Conservation (phyloP, 108 stramenopile species). For the Ochromonas danica region DNA sequence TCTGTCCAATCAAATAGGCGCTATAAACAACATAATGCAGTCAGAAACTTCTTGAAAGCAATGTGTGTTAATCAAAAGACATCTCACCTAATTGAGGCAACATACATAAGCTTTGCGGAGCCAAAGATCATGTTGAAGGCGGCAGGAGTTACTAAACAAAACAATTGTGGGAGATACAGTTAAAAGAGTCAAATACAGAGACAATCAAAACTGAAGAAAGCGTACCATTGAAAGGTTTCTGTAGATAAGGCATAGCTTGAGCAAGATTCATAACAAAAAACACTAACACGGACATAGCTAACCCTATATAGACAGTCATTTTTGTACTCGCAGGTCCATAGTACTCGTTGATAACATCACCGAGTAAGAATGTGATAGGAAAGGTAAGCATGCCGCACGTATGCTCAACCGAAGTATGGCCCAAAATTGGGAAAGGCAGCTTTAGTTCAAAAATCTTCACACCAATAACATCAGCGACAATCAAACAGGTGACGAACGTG, state of each 20-base stretch:
- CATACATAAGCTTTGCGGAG: constrained; percentile 27
- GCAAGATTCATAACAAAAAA: constrained; percentile 27
- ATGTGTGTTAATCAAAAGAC: neutral
- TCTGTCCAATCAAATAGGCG: constrained; percentile 19
- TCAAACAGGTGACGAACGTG: constrained; percentile 2
- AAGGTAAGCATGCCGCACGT: constrained; percentile 21
- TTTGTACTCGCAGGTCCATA: neutral
- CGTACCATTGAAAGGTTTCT: constrained; percentile 24
- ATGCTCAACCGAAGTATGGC: constrained; percentile 12
- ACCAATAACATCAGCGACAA: constrained; percentile 28
- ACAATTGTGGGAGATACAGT: neutral
- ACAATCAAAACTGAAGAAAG: neutral
- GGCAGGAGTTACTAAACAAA: neutral
- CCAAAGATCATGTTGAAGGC: constrained; percentile 24
- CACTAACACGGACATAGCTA: constrained; percentile 5
- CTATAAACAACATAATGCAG: neutral
- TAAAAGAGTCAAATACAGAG: neutral
- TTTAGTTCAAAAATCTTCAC: constrained; percentile 30
- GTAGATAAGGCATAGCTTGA: constrained; percentile 2
- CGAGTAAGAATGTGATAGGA: constrained; percentile 5
- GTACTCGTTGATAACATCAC: constrained; percentile 27
- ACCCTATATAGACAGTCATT: constrained; percentile 2
- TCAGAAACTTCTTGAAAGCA: neutral
- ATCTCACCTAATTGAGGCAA: neutral
- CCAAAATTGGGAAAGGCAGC: neutral